phyloP scores from a whole-genome alignment of 345 rosid species.

The Gossypium raimondii region DNA sequence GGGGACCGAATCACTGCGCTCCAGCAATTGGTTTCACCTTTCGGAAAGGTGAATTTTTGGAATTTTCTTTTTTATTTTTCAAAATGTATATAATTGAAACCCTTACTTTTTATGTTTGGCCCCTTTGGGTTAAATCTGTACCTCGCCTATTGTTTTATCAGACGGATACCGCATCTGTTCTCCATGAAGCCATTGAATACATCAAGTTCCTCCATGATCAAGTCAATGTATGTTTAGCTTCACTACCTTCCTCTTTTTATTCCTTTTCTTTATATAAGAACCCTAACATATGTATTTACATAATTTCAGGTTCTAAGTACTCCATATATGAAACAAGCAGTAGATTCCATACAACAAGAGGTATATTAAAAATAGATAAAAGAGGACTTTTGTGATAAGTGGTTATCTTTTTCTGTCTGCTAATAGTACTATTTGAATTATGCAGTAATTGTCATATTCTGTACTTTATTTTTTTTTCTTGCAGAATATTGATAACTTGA shows the following conservation, averaged over 20 bases:
- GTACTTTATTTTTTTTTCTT: not conserved
- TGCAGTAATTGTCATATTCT: not conserved
- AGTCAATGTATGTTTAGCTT: conserved; percentile 47
- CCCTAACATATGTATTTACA: not conserved
- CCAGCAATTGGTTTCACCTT: conserved; percentile 94
- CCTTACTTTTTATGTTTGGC: conserved; percentile 6
- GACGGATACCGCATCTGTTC: conserved; percentile 97
- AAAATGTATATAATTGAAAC: not conserved
- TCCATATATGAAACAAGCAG: conserved; percentile 60
- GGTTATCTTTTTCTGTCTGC: not conserved
- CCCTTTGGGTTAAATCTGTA: not conserved
- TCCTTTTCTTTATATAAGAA: not conserved
- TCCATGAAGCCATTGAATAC: conserved; percentile 76
- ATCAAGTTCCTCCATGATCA: conserved; percentile 81
- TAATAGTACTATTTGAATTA: not conserved
- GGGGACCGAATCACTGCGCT: conserved; percentile 97
- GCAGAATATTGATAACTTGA: conserved; percentile 32
- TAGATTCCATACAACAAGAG: conserved; percentile 58
- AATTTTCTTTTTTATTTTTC: conserved; percentile 13
- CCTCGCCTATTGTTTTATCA: conserved; percentile 24
- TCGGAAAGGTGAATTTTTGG: conserved; percentile 70
- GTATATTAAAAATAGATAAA: conserved; percentile 22
- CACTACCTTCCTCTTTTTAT: conserved; percentile 2
- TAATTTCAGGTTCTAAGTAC: conserved; percentile 47
- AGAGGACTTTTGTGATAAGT: not conserved